These are phyloP conservation scores for Dipodascus albidus DNA, from an alignment of 805 yeast species.

Conservation along the genomic window DNA sequence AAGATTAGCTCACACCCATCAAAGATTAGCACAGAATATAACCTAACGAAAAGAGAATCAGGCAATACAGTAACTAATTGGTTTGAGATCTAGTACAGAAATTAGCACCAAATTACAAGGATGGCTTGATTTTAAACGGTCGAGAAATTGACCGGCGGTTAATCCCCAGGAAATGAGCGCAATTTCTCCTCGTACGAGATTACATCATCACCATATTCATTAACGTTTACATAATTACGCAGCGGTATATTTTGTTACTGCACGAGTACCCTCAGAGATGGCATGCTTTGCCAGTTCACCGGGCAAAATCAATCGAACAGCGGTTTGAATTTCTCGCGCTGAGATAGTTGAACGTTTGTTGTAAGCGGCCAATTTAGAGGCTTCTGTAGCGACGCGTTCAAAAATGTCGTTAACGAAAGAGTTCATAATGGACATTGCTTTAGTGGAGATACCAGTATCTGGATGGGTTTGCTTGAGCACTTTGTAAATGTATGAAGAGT, in stretches of 20 bases:
- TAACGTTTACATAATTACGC: conserved; percentile 12
- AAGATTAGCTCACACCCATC: no score
- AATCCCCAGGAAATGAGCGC: no score
- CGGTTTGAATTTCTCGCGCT: conserved; percentile 97
- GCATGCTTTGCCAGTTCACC: conserved; percentile 99
- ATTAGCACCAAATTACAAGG: neutral
- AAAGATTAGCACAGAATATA: no score
- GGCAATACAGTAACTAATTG: no score
- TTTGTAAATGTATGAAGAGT: conserved; percentile 96
- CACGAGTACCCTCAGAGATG: conserved; percentile 97
- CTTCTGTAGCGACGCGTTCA: conserved; percentile 96
- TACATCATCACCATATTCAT: neutral
- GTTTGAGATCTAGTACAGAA: neutral
- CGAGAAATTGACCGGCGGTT: no score
- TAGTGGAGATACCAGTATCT: conserved; percentile 98
- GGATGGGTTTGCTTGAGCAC: conserved; percentile 98
- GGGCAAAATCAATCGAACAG: conserved; percentile 94
- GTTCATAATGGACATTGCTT: conserved; percentile 98
- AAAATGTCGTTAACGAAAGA: conserved; percentile 96
- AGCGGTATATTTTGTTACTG: conserved; percentile 92
- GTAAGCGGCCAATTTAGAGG: conserved; percentile 97
- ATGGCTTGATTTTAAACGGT: no score
- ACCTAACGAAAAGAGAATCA: no score
- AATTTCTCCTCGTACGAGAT: no score
- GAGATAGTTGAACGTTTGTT: conserved; percentile 97